phyloP scores from a whole-genome alignment of 306 rosid genomes.

The Ceratonia siliqua region DNA sequence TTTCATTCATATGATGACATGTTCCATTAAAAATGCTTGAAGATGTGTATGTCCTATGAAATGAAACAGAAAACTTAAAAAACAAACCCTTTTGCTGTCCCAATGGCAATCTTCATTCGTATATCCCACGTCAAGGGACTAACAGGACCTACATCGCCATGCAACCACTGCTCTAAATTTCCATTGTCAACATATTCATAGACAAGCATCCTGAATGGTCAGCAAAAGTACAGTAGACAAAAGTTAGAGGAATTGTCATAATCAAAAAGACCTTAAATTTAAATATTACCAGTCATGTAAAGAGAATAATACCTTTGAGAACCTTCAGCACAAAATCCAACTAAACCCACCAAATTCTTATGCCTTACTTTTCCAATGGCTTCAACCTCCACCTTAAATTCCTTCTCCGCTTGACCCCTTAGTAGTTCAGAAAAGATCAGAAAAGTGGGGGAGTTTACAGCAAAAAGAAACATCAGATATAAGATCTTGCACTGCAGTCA shows the following conservation, averaged over 20 bases:
- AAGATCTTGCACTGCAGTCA: background rate
- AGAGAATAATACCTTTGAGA: constrained; percentile 68
- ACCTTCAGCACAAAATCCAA: constrained; percentile 96
- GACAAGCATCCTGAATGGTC: constrained; percentile 81
- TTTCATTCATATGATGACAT: no score
- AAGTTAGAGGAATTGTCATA: background rate
- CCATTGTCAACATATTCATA: constrained; percentile 95
- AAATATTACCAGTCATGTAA: constrained; percentile 17
- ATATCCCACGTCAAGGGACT: constrained; percentile 95
- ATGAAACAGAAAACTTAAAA: constrained; percentile 23
- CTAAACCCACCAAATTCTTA: constrained; percentile 90
- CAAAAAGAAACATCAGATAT: background rate
- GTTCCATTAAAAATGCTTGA: no score
- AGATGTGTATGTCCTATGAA: constrained; percentile 8
- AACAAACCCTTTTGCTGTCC: constrained; percentile 89
- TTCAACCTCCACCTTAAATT: constrained; percentile 97
- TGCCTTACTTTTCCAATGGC: constrained; percentile 99
- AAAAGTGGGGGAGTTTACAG: no score
- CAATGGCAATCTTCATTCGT: constrained; percentile 88
- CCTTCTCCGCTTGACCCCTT: constrained; percentile 97
- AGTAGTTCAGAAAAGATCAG: no score
- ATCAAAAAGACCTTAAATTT: constrained; percentile 16
- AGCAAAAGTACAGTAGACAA: constrained; percentile 1
- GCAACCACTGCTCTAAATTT: constrained; percentile 97
- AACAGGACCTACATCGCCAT: constrained; percentile 89